Evolutionary conservation across 225 moss, liverwort and hornwort species (phyloP), one percentile per base, ranked within the genome.

Genomic region (Bryoerythrophyllum caledonicum): DNA sequence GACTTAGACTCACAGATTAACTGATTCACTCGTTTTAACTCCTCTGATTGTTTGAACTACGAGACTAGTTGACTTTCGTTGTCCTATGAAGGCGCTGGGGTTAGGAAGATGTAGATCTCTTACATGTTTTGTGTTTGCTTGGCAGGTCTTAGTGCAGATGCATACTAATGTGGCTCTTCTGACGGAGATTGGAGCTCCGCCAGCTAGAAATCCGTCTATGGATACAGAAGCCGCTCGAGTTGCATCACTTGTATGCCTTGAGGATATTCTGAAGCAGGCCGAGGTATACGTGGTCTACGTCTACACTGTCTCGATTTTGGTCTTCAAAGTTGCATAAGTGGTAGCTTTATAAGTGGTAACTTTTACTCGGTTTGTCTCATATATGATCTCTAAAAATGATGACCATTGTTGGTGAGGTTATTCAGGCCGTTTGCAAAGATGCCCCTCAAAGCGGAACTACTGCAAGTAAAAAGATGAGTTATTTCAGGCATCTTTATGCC

Each of bases 131-230:
- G 43, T 46, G 32, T 76, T 38, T 73, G 68, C 62, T 43, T 67
- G 40, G 24, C 51, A 86, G 86, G 93, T 94, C n/a, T 78, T 94
- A 82, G 85, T 86, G 74, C 93, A 90, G 62, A 94, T 94, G 93
- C 83, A 88, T 32, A 75, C 79, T 12, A 91, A 90, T 74, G 86
- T 84, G 59, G 86, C 88, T 82, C 80, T 94, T 81, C 64, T 91
- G 82, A 88, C 91, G 5, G 93, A 91, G 71, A 85, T 91, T 76
- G 93, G 91, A 63, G 85, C 88, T 2, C 91, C 91, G 23, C 90
- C 91, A 58, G 81, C 82, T 64, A 83, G 88, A 48, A 91, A 91
- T 59, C 88, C 86, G 24, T 91, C 90, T 13, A 91, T 90, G 68
- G 91, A 91, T 44, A 90, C 82, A 65, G 91, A 90, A 65, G 90